Base-by-base conservation (phyloP, 768 basidiomycete species). In the Phylloporus sp. region DNA sequence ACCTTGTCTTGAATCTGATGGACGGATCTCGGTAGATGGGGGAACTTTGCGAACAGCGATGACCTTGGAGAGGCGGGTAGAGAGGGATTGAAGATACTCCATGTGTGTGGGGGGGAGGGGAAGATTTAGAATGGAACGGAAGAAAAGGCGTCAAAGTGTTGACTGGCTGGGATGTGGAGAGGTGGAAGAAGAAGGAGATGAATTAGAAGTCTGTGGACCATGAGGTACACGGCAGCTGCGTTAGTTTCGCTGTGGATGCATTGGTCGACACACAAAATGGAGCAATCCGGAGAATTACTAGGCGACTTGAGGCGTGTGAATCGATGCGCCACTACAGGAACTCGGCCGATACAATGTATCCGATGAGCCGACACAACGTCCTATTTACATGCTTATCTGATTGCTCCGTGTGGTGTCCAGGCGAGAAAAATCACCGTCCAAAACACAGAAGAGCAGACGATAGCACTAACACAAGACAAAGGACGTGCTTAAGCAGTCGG, bases 1-100 rank as follows among this genome's bases (percentile, higher is more conserved):
- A 53, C 44, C 43, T 53, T 62, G 47, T 50, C 39, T 51, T 9
- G 44, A 23, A 37, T 50, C 50, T 49, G 56, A 49, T 48, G 22
- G 18, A 1, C 31, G 35, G 48, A 52, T 44, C 42, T 34, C 22
- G 21, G 42, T n/a, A 2, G 41, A 21, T 45, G 58, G 55, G 23
- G 37, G 24, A 9, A 24, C 50, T 57, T 38, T 47, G 38, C 60
- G 59, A 11, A 60, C 40, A 37, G 57, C 53, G 45, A 60, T 20
- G 34, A 60, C 59, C 50, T 49, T 60, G 42, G 59, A 44, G 15
- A 59, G 56, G 41, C 33, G 11, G 11, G 40, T 35, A 0, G 59
- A 20, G 20, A 62, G 46, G 8, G 49, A 50, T 5, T 56, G 56
- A 18, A 62, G 60, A 13, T 59, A 62, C 13, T 62, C 52, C 58